phyloP scores from a whole-genome alignment of 805 yeast genomes.

The Saccharomycopsis synnaedendra region DNA sequence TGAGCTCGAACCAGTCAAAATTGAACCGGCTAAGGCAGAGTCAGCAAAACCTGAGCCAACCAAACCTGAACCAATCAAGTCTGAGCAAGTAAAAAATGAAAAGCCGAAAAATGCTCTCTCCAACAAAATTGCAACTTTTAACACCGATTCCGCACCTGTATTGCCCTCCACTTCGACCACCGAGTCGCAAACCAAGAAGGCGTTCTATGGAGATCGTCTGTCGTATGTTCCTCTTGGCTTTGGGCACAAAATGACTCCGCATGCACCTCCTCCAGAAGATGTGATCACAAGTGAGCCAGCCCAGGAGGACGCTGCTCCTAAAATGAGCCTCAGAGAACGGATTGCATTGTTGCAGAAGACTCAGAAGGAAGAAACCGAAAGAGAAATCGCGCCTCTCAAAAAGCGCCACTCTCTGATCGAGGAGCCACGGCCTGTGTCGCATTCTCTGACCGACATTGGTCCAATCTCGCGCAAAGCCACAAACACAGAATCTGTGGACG shows the following conservation, averaged over 20 bases:
- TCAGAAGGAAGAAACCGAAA: slow-evolving; percentile 68
- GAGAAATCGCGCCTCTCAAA: slow-evolving; percentile 33
- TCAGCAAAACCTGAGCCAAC: not conserved
- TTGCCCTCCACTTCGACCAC: slow-evolving; percentile 27
- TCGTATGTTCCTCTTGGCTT: slow-evolving; percentile 40
- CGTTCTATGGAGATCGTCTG: slow-evolving; percentile 43
- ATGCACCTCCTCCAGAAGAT: slow-evolving; percentile 14
- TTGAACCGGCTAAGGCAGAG: slow-evolving; percentile 1
- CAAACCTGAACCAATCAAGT: not conserved
- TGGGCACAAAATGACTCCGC: slow-evolving; percentile 16
- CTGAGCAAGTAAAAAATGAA: not conserved
- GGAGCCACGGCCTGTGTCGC: not conserved
- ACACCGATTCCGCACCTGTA: slow-evolving; percentile 29
- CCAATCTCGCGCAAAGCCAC: not conserved
- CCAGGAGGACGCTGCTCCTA: slow-evolving; percentile 54
- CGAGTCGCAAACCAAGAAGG: slow-evolving; percentile 44
- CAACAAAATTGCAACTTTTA: slow-evolving; percentile 40
- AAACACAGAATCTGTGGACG: not conserved
- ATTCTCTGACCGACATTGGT: too few species aligned
- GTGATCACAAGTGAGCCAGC: slow-evolving; percentile 20
- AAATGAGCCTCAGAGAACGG: slow-evolving; percentile 75
- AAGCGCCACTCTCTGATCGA: slow-evolving; percentile 1
- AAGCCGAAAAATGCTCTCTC: slow-evolving; percentile 25
- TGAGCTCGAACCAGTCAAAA: not conserved
- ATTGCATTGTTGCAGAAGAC: slow-evolving; percentile 74